These are phyloP conservation scores for Cyclospora cayetanensis DNA, from an alignment of 169 alveolate genomes.

Conservation along the genomic window DNA sequence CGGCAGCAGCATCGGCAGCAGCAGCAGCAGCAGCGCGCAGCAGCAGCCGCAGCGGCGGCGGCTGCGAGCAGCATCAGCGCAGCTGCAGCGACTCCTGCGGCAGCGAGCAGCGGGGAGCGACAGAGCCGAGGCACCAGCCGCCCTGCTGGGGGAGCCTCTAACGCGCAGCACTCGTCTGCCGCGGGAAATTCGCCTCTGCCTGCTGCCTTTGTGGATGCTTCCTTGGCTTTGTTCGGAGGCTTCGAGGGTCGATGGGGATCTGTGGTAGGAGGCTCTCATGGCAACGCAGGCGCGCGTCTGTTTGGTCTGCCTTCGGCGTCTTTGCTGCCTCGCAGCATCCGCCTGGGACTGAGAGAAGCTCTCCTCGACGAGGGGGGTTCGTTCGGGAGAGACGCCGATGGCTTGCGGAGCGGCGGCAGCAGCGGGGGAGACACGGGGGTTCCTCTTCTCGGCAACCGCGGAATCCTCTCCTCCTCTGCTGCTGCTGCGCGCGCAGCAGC, in stretches of 20 bases:
- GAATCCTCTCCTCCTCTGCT: neutral
- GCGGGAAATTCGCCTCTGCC: neutral
- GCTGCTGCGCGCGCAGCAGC: constrained; percentile 15
- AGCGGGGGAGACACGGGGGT: neutral
- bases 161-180: neutral
- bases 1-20: constrained; percentile 63
- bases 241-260: constrained; percentile 24
- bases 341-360: constrained; percentile 34
- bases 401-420: neutral
- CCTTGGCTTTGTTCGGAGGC: constrained; percentile 11
- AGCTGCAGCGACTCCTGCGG: neutral
- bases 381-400: neutral
- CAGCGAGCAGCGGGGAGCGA: neutral
- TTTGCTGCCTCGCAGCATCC: constrained; percentile 36
- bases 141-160: neutral
- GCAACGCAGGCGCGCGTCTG: neutral
- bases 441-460: neutral
- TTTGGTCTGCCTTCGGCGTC: constrained; percentile 15
- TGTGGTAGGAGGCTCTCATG: constrained; percentile 34
- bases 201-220: constrained; percentile 44
- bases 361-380: neutral
- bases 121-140: constrained; percentile 17
- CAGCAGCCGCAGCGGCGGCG: constrained; percentile 13
- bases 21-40: constrained; percentile 52
- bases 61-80: constrained; percentile 7